phyloP scores from a whole-genome alignment of 306 rosid species.

The Cucumis cinereus region DNA sequence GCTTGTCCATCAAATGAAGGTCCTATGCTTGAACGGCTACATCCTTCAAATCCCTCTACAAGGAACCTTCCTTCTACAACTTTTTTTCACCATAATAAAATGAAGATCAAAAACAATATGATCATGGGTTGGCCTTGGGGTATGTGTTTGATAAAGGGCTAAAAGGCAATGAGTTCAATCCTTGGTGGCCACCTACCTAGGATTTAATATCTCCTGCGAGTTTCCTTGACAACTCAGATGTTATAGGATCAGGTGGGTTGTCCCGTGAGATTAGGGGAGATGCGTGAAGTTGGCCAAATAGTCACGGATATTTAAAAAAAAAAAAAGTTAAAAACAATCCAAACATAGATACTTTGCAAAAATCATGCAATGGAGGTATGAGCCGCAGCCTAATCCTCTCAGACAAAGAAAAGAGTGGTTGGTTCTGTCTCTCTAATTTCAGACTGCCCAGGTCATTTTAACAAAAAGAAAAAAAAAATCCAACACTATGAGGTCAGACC shows the following conservation, averaged over 20 bases:
- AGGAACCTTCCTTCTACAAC: not conserved
- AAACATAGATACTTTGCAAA: not conserved
- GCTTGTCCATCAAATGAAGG: not conserved
- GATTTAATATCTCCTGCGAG: no score
- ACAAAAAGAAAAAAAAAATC: not conserved
- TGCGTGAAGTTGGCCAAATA: no score
- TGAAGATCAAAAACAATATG: not conserved
- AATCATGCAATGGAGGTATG: not conserved
- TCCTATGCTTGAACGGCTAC: not conserved
- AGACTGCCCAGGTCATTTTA: not conserved
- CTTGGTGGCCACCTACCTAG: no score
- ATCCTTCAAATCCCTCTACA: not conserved
- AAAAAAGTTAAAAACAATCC: not conserved
- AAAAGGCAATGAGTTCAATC: no score
- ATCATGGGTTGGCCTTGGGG: no score
- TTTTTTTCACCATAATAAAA: not conserved
- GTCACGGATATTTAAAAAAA: no score
- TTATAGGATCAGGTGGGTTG: no score
- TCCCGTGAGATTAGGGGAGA: no score
- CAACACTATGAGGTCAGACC: no score
- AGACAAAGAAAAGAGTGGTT: not conserved
- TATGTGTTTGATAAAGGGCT: no score
- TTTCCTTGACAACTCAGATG: no score
- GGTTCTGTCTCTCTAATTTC: not conserved
- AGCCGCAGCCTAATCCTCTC: not conserved